Base-by-base conservation (phyloP, 768 basidiomycete genomes). In the Hericium alpestre region DNA sequence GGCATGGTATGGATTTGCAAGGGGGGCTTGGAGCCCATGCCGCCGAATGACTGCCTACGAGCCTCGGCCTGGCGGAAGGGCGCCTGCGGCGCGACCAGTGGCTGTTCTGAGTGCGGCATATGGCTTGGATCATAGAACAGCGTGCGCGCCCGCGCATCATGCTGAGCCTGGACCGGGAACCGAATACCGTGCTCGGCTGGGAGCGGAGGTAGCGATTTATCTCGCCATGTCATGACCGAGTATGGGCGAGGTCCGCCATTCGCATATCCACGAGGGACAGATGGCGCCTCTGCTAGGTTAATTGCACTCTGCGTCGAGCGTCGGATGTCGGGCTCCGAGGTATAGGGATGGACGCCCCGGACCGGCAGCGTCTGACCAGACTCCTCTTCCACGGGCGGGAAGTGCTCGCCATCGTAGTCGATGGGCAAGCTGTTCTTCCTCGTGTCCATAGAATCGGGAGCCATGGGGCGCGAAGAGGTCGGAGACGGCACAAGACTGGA, bases 161-260 rank as follows among this genome's bases (percentile, higher is more conserved):
- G 56, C 56, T 62, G 54, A 10, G 59, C 52, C 37, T 63, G 60
- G 1, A 63, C 65, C 18, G 69, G 63, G 56, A 67, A 63, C 46
- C 68, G 67, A n/a, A 64, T 46, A 9, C 62, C 61, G 11, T 56
- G 49, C 22, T 80, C 79, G 15, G 74, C 78, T 2, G 86, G 90
- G 43, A 92, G 76, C 10, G 90, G 89, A 4, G 90, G 90, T 3
- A 92, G 70, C 5, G 82, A 85, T 64, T 92, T 92, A 59, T 91
- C 87, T 51, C 85, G 74, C 16, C 74, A 71, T 55, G 79, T 59
- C 51, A 61, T 25, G 23, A 59, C 48, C n/a, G 66, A 40, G 8
- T 54, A 47, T 47, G 38, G 58, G 32, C 48, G 51, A 12, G 49
- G 43, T 18, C 53, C 46, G 40, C 39, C 25, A 22, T 55, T 57